Base-by-base conservation (phyloP, 257 asterid genomes). In the Solanum medicagineum region DNA sequence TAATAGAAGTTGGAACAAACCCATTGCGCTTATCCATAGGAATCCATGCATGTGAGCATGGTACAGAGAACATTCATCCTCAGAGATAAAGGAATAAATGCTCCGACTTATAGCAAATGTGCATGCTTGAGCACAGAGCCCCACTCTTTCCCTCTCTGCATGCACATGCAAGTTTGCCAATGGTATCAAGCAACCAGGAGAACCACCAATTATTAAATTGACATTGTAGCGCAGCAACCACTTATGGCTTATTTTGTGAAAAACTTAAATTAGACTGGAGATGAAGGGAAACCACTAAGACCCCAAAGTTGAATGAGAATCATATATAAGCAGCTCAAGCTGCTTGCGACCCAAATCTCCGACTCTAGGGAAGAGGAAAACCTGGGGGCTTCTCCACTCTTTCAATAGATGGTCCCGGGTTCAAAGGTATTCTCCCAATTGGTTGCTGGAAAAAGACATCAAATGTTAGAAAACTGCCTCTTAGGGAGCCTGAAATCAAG, bases 301-400 rank as follows among this genome's bases (percentile, higher is more conserved):
- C 5, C 40, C 20, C 81, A 73, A 73, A 45, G 56, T 73, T 73
- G 56, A 73, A 73, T 44, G 40, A 73, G 45, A 44, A 73, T 73
- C 81, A 73, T 73, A 73, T 73, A 44, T 70, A 70, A 44, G 81
- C 55, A 44, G 36, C 57, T 73, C 55, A 44, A 44, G 81, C 57
- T n/a, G 29, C 1, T 11, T 12, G 36, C 16, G 13, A n/a, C 81
- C n/a, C 40, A 45, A 73, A 73, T 20, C 81, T 73, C 36, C 45
- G 40, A 20, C 19, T 42, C 55, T 20, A 44, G 57, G 81, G 81
- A 44, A 73, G 81, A 86, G 85, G 89, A 86, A 68, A 47, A 94
- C 98, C 98, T 90, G 97, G 94, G 87, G 91, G 86, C 77, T 91
- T 93, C 68, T 89, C 93, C 63, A 81, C 89, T 90, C 93, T 90